Evolutionary conservation across 2,329 filamentous ascomycete genomes (phyloP).

Genomic region (Mycosphaerella arachidis): DNA sequence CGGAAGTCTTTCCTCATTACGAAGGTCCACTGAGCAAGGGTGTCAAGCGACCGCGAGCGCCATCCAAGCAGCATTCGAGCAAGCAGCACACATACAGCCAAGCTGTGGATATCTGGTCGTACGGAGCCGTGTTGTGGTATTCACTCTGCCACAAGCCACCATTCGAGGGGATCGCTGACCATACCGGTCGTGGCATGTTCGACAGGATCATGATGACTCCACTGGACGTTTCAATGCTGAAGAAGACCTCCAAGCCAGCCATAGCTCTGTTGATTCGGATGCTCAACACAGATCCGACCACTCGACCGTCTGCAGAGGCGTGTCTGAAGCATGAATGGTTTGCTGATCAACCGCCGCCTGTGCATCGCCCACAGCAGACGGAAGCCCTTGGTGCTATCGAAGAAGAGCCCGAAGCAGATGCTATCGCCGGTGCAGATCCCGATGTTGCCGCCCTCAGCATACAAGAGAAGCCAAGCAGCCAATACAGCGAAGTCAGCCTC

Average conservation of each 20-base stretch:
- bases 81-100: slow-evolving; percentile 71
- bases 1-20: slow-evolving; percentile 88
- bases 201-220: slow-evolving; percentile 78
- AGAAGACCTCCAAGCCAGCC: slow-evolving; percentile 59
- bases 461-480: slow-evolving; percentile 39
- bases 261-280: slow-evolving; percentile 74
- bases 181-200: slow-evolving; percentile 73
- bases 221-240: slow-evolving; percentile 63
- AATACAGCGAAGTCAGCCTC: slow-evolving; percentile 29
- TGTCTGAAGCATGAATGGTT: slow-evolving; percentile 75
- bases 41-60: slow-evolving; percentile 54
- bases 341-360: slow-evolving; percentile 26
- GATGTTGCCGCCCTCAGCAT: slow-evolving; percentile 63
- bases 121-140: slow-evolving; percentile 87
- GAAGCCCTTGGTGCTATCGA: slow-evolving; percentile 40
- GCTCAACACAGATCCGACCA: slow-evolving; percentile 72
- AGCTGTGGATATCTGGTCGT: slow-evolving; percentile 93
- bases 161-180: slow-evolving; percentile 71
- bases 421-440: slow-evolving; percentile 42
- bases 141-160: slow-evolving; percentile 75
- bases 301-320: slow-evolving; percentile 67
- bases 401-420: slow-evolving; percentile 58
- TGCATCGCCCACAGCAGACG: slow-evolving; percentile 17
- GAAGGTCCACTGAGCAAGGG: slow-evolving; percentile 59
- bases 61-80: slow-evolving; percentile 35